Base-by-base conservation (phyloP, 1,284 basidiomycete species). In the Takashimella tepidaria region DNA sequence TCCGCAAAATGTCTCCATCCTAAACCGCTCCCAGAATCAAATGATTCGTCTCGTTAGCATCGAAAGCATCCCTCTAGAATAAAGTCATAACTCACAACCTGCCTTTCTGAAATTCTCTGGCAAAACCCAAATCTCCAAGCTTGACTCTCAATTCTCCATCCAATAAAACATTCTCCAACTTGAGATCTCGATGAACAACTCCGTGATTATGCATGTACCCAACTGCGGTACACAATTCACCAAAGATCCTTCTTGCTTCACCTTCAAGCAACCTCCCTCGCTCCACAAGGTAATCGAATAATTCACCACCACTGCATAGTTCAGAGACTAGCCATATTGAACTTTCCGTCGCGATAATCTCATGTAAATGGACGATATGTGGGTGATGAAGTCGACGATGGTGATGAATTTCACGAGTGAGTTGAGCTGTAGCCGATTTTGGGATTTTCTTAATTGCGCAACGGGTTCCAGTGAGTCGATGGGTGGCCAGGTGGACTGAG, bases 391-490 rank as follows among this genome's bases (percentile, higher is more conserved):
- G 82, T 47, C 92, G 86, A 26, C 96, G 88, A 76, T 98, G 96
- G 69, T 98, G 95, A 69, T 98, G 95, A 55, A 98, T 95, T 77
- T 98, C 96, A 59, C 96, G 84, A 12, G 93, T 98, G 47, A 98
- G 82, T 45, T 89, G 83, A 23, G 91, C 80, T 47, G 91, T 90
- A 78, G 90, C 84, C 54, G 84, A 83, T 76, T 98, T 98, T 37
- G 95, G 92, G 58, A 98, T 92, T 76, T 98, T 93, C 78, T 98
- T 98, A 77, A 98, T 88, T 49, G 95, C 95, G 59, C 97, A 91
- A 53, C 89, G 84, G 46, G 85, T 85, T 3, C 86, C 87, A 1
- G 92, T 92, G 47, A 95, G 80, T 56, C 92, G 87, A 74, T 97
- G 92, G 1, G 88, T 92, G 46, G 90, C 92, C 69, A 97, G 80